Base-by-base conservation (phyloP, 495 filamentous ascomycete genomes). In the Xylaria bambusicola region DNA sequence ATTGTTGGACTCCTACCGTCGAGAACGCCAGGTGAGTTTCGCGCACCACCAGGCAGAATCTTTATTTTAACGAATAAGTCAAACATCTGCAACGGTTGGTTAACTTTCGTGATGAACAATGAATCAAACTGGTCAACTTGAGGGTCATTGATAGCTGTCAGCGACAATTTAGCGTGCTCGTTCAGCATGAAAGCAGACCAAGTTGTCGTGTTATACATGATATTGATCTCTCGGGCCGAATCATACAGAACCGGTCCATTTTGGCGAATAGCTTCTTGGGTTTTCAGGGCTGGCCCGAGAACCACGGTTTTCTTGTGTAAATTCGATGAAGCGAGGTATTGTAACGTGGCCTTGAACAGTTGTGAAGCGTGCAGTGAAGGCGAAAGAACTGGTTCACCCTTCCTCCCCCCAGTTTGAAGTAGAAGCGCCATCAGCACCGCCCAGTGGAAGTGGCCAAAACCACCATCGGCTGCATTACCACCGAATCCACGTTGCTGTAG, bases 401-500 rank as follows among this genome's bases (percentile, higher is more conserved):
- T 87, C 2, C 80, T 79, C 15, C 86, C 88, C 9, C 88, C 88
- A 2, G 85, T 83, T 68, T 92, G 87, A 49, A 98, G 79, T 2
- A 98, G 77, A 18, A 96, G 76, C n/a, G 92, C 89, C 63, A 89
- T 80, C 1, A 92, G 66, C 24, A 85, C 77, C 0, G 87, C 82
- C 91, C 91, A 98, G 69, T 98, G 93, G 58, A 97, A 95, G 59
- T 90, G 83, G 17, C 94, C 94, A 71, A 98, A 97, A 1, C 95
- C 94, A 24, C 93, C 93, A n/a, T 80, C 75, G 21, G 81, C 75
- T 10, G 93, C 74, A 45, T 76, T 70, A 12, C 88, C 79, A 8
- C 77, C 79, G 65, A 96, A 88, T 0, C 93, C 93, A 40, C 93
- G 85, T 74, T 98, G 95, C 58, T 84, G 85, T 31, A 98, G 76